A percentile compares a stretch with the other conserved stretches of the same genome.
Evolutionary conservation across 108 stramenopile genomes (phyloP).

Genomic region (Cyclostephanos invisitatus): DNA sequence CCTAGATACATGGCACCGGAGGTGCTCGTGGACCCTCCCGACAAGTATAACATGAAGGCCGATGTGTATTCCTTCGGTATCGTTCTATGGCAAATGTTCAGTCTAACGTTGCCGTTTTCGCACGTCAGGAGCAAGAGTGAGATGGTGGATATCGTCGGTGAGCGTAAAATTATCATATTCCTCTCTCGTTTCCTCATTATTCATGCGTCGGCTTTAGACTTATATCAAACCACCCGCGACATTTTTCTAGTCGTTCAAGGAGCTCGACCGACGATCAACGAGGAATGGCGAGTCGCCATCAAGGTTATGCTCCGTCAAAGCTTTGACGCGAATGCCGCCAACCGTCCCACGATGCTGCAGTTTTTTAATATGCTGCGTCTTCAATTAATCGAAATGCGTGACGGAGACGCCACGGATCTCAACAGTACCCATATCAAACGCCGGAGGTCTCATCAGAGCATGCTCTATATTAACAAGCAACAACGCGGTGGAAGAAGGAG

Average conservation of each 20-base stretch:
- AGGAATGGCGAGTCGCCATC: conserved; percentile 21
- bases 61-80: conserved; percentile 55
- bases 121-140: conserved; percentile 15
- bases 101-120: conserved; percentile 17
- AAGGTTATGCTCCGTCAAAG: conserved; percentile 8
- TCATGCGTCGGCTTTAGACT: no score
- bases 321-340: conserved; percentile 12
- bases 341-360: conserved; percentile 20
- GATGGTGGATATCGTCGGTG: conserved; percentile 27
- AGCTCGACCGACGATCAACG: conserved; percentile 24
- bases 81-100: conserved; percentile 49
- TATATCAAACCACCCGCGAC: no score
- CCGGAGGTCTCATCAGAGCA: conserved; percentile 4
- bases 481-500: neutral
- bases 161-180: conserved; percentile 1
- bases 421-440: conserved; percentile 10
- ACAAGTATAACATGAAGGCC: conserved; percentile 46
- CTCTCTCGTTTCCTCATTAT: no score
- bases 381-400: neutral
- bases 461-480: neutral
- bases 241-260: conserved; percentile 3
- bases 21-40: conserved; percentile 5
- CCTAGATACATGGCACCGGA: conserved; percentile 48
- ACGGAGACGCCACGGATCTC: conserved; percentile 7
- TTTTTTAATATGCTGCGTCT: conserved; percentile 20